Evolutionary conservation across 2,329 filamentous ascomycete species (phyloP).

Genomic region (Penicillium psychrosexuale): DNA sequence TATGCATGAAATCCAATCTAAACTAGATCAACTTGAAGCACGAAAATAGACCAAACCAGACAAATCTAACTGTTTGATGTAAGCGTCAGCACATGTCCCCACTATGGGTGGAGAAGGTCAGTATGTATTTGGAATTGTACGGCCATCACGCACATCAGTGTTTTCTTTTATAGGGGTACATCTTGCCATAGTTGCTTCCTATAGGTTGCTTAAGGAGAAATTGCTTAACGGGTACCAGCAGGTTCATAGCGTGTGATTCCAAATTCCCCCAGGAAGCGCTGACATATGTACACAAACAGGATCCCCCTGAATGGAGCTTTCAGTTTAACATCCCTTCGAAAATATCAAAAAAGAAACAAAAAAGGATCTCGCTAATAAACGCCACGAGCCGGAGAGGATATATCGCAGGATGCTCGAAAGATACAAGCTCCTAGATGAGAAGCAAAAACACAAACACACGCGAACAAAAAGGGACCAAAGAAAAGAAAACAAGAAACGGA

Average conservation of each 20-base stretch:
- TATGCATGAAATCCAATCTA: not conserved
- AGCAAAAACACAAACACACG: not conserved
- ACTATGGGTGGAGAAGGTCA: not conserved
- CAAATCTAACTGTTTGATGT: not conserved
- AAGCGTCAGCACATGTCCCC: not conserved
- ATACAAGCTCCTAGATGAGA: not conserved
- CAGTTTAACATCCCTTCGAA: not conserved
- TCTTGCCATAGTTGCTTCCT: not conserved
- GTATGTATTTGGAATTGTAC: slow-evolving; percentile 6
- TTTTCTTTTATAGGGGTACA: not conserved
- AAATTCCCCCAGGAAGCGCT: not conserved
- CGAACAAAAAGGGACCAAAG: not conserved
- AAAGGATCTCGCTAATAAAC: not conserved
- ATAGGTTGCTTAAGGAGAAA: not conserved
- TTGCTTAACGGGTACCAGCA: not conserved
- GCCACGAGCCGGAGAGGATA: not conserved
- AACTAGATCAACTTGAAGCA: not conserved
- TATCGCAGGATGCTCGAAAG: not conserved
- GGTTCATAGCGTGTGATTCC: slow-evolving; percentile 6
- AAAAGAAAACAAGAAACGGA: not conserved
- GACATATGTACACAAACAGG: slow-evolving; percentile 4
- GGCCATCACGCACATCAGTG: not conserved
- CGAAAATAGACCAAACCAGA: not conserved
- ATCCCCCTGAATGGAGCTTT: not conserved
- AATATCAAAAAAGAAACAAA: not conserved